Conservation (phyloP, 1,139 yeast species). For the Lodderomyces pseudojiufengensis region DNA sequence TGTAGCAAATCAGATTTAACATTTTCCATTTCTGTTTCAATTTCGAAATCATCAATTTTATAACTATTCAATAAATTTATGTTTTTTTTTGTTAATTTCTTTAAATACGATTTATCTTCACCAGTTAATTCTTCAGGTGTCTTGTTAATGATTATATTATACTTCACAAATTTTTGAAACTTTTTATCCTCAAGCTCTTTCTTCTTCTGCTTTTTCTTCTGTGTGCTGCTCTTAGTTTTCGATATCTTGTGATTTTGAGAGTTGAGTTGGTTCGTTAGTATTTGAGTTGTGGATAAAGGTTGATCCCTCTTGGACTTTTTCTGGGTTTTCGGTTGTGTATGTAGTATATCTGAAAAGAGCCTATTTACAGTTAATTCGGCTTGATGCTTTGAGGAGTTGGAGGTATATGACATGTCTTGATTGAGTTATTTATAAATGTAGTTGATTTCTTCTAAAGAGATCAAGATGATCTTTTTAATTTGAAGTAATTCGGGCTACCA, state of each 20-base stretch:
- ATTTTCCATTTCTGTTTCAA: slow-evolving; percentile 42
- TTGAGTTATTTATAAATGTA: too few relatives aligned
- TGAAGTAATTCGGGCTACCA: too few relatives aligned
- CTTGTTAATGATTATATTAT: slow-evolving; percentile 42
- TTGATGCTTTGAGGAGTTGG: slow-evolving; percentile 29
- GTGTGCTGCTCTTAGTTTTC: slow-evolving; percentile 18
- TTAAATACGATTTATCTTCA: slow-evolving; percentile 48
- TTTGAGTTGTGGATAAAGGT: slow-evolving; percentile 20
- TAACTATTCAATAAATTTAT: slow-evolving; percentile 34
- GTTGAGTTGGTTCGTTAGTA: slow-evolving; percentile 15
- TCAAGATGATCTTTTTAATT: too few relatives aligned
- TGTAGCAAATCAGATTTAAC: slow-evolving; percentile 38
- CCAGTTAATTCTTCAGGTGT: slow-evolving; percentile 26
- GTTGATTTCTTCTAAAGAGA: too few relatives aligned
- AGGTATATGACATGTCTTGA: slow-evolving; percentile 26
- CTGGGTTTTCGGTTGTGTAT: slow-evolving; percentile 22
- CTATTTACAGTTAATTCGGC: slow-evolving; percentile 41
- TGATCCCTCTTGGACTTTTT: slow-evolving; percentile 5
- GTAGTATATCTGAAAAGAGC: slow-evolving; percentile 39
- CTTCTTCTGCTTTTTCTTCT: slow-evolving; percentile 27
- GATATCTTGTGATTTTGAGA: not conserved
- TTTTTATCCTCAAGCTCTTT: slow-evolving; percentile 35
- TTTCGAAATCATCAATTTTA: slow-evolving; percentile 41
- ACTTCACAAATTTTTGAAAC: slow-evolving; percentile 48
- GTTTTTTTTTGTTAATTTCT: slow-evolving; percentile 48